These are phyloP conservation scores for Phaeosphaeriaceae sp. DNA, from an alignment of 2,329 filamentous ascomycete genomes.

Conservation along the genomic window DNA sequence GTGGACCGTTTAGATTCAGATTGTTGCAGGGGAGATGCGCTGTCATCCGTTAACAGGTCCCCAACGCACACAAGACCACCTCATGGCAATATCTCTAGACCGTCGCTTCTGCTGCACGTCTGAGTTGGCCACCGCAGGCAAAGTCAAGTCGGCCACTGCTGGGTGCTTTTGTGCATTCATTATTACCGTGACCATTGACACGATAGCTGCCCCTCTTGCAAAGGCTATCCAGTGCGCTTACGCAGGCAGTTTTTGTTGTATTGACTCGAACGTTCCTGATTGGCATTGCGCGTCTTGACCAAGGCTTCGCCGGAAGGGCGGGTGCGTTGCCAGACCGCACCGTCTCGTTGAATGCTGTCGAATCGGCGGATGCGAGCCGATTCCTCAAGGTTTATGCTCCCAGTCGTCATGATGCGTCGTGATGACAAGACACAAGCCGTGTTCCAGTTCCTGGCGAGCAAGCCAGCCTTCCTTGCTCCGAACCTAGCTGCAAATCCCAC, in stretches of 20 bases:
- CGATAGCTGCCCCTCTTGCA: slow-evolving; percentile 13
- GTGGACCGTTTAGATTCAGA: slow-evolving; percentile 45
- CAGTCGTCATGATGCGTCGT: slow-evolving; percentile 37
- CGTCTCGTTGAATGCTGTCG: slow-evolving; percentile 31
- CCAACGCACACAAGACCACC: slow-evolving; percentile 31
- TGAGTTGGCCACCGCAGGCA: slow-evolving; percentile 36
- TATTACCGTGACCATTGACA: slow-evolving; percentile 19
- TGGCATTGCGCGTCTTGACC: slow-evolving; percentile 33
- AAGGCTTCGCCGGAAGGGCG: slow-evolving; percentile 41
- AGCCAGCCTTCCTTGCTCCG: slow-evolving; percentile 21
- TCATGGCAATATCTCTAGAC: slow-evolving; percentile 35
- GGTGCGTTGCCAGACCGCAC: slow-evolving; percentile 41
- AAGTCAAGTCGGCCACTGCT: slow-evolving; percentile 23
- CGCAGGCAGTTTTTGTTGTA: slow-evolving; percentile 17
- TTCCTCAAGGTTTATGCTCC: slow-evolving; percentile 26
- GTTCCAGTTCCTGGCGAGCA: slow-evolving; percentile 14
- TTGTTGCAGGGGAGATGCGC: slow-evolving; percentile 43
- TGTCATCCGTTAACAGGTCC: slow-evolving; percentile 49
- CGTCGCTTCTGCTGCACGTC: slow-evolving; percentile 31
- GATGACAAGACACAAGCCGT: slow-evolving; percentile 30
- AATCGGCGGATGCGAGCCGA: slow-evolving; percentile 36
- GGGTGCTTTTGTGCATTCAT: slow-evolving; percentile 9
- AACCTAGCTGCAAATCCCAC: slow-evolving; percentile 9
- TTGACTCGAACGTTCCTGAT: slow-evolving; percentile 31
- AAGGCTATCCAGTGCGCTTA: slow-evolving; percentile 24